phyloP scores from a whole-genome alignment of 2,329 filamentous ascomycete genomes.

The Acarospora socialis region DNA sequence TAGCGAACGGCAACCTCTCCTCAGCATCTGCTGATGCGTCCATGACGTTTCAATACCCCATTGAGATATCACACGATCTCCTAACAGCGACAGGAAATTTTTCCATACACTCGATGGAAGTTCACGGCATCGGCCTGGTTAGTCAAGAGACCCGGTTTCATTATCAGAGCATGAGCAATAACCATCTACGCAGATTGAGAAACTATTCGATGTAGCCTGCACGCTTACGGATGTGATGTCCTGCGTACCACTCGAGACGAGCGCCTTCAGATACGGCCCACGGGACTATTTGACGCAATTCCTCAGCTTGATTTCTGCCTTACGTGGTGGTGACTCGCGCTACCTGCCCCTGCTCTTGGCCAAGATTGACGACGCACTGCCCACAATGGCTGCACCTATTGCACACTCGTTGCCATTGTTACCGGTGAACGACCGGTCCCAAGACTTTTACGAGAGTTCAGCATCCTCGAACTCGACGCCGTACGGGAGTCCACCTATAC shows the following conservation, averaged over 20 bases:
- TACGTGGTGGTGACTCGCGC: constrained; percentile 62
- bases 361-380: constrained; percentile 61
- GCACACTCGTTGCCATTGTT: constrained; percentile 6
- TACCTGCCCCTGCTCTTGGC: constrained; percentile 63
- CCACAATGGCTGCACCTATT: constrained; percentile 20
- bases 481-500: too few relatives aligned
- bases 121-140: constrained; percentile 61
- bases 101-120: constrained; percentile 56
- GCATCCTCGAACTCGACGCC: too few relatives aligned
- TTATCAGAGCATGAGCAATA: too few relatives aligned
- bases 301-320: constrained; percentile 49
- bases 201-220: constrained; percentile 62
- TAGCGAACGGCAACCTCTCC: constrained; percentile 49
- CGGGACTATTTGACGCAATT: constrained; percentile 61
- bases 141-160: too few relatives aligned
- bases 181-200: constrained; percentile 46
- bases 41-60: constrained; percentile 49
- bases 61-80: constrained; percentile 48
- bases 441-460: too few relatives aligned
- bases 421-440: too few relatives aligned
- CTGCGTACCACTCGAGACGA: constrained; percentile 43
- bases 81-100: constrained; percentile 55
- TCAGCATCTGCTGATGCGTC: constrained; percentile 43
- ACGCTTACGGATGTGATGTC: constrained; percentile 61
- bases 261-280: constrained; percentile 51